Evolutionary conservation across 2,329 filamentous ascomycete genomes (phyloP).

Genomic region (Geosmithia putterillii): DNA sequence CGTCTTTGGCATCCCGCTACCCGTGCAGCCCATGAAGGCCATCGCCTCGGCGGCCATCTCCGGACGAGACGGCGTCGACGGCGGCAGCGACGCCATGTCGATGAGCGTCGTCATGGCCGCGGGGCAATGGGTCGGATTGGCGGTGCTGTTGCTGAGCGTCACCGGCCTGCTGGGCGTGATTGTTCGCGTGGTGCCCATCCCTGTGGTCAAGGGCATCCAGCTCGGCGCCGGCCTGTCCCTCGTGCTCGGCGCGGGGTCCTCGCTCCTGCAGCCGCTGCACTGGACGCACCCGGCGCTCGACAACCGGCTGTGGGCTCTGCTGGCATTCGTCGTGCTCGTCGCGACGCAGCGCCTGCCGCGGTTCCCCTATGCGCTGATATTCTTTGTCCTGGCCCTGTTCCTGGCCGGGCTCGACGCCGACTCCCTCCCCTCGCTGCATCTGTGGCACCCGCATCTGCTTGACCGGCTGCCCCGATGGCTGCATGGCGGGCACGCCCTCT

Average conservation of each 20-base stretch:
- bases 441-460: constrained; percentile 47
- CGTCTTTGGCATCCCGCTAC: constrained; percentile 77
- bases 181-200: constrained; percentile 63
- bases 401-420: constrained; percentile 40
- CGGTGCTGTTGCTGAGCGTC: constrained; percentile 64
- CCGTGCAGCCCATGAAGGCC: constrained; percentile 85
- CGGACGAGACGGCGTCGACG: constrained; percentile 42
- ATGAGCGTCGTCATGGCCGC: constrained; percentile 63
- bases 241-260: constrained; percentile 61
- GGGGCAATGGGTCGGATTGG: constrained; percentile 56
- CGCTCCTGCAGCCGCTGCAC: constrained; percentile 52
- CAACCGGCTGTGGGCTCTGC: constrained; percentile 67
- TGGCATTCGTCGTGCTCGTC: constrained; percentile 60
- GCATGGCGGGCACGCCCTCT: constrained; percentile 20
- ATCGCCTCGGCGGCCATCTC: constrained; percentile 85
- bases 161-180: constrained; percentile 71
- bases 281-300: constrained; percentile 62
- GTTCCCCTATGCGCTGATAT: constrained; percentile 66
- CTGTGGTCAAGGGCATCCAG: constrained; percentile 90
- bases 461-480: constrained; percentile 17
- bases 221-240: constrained; percentile 81
- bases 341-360: constrained; percentile 51
- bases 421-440: constrained; percentile 34
- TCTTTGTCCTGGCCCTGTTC: constrained; percentile 57
- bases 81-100: constrained; percentile 19